A percentile compares a stretch with the other conserved stretches of the same genome.
Evolutionary conservation across 2,329 filamentous ascomycete species (phyloP).

Genomic region (Fusarium sororula): DNA sequence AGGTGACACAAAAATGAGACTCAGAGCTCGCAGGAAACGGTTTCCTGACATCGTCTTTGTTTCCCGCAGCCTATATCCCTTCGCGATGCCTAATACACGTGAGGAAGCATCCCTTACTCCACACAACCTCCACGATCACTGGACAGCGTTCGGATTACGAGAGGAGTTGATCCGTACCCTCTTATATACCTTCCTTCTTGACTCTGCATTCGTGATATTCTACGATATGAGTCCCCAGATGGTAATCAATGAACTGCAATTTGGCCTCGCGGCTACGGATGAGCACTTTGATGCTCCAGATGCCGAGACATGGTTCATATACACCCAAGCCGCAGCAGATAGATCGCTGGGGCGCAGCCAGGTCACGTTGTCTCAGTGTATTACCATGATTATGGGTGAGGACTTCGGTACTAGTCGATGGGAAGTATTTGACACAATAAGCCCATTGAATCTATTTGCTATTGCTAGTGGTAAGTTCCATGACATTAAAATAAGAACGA

Average conservation of each 20-base stretch:
- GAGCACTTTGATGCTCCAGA: slow-evolving; percentile 3
- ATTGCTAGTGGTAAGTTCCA: slow-evolving; percentile 13
- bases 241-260: slow-evolving; percentile 6
- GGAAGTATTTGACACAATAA: slow-evolving; percentile 7
- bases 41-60: not conserved
- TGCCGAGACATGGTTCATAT: not conserved
- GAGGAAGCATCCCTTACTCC: not conserved
- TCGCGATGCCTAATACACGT: not conserved
- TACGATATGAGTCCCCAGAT: slow-evolving; percentile 17
- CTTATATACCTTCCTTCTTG: slow-evolving; percentile 16
- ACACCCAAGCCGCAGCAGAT: not conserved
- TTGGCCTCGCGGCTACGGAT: slow-evolving; percentile 5
- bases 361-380: not conserved
- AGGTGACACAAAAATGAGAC: not conserved
- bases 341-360: not conserved
- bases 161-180: slow-evolving; percentile 24
- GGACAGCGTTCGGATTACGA: not conserved
- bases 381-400: not conserved
- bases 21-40: not conserved
- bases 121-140: not conserved
- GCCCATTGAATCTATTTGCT: slow-evolving; percentile 9
- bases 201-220: slow-evolving; percentile 27
- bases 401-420: not conserved
- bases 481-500: no score
- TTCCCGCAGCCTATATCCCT: not conserved